A percentile compares a stretch with the other conserved stretches of the same genome.
Evolutionary conservation across 352 stramenopile genomes (phyloP).

Genomic region (Globisporangium viniferum): DNA sequence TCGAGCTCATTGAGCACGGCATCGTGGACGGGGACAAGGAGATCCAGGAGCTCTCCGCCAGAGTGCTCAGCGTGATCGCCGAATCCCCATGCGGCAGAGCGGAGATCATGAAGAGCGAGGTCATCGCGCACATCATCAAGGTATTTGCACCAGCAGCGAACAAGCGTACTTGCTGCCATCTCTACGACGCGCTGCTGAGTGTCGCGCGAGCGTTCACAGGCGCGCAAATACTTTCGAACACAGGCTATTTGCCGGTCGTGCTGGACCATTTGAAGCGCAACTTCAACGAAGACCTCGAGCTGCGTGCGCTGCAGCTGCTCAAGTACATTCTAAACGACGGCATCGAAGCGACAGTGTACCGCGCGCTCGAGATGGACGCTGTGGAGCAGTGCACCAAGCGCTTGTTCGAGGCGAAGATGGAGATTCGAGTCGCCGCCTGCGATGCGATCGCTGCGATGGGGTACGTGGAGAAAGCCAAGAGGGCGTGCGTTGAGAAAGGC

Average conservation of each 20-base stretch:
- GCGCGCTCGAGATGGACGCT: slow-evolving; percentile 50
- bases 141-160: slow-evolving; percentile 37
- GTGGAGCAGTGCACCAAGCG: slow-evolving; percentile 41
- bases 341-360: slow-evolving; percentile 38
- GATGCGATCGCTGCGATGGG: slow-evolving; percentile 50
- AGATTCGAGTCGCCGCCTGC: slow-evolving; percentile 48
- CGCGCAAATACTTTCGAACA: slow-evolving; percentile 41
- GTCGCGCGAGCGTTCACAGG: slow-evolving; percentile 42
- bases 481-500: slow-evolving; percentile 47
- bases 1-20: slow-evolving; percentile 53
- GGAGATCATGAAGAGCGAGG: slow-evolving; percentile 41
- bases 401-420: slow-evolving; percentile 34
- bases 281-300: slow-evolving; percentile 26
- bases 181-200: slow-evolving; percentile 54
- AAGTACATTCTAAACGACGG: slow-evolving; percentile 71
- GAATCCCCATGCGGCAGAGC: slow-evolving; percentile 37
- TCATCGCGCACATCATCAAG: slow-evolving; percentile 31
- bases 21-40: slow-evolving; percentile 32
- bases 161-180: slow-evolving; percentile 27
- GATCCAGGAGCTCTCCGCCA: slow-evolving; percentile 48
- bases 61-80: slow-evolving; percentile 54
- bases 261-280: slow-evolving; percentile 48
- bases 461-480: slow-evolving; percentile 59
- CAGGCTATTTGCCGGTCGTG: slow-evolving; percentile 47
- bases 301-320: slow-evolving; percentile 55